Evolutionary conservation across 208 protist species (phyloP), one percentile per base, ranked within the genome.

Genomic region (Eutreptiella sp.): DNA sequence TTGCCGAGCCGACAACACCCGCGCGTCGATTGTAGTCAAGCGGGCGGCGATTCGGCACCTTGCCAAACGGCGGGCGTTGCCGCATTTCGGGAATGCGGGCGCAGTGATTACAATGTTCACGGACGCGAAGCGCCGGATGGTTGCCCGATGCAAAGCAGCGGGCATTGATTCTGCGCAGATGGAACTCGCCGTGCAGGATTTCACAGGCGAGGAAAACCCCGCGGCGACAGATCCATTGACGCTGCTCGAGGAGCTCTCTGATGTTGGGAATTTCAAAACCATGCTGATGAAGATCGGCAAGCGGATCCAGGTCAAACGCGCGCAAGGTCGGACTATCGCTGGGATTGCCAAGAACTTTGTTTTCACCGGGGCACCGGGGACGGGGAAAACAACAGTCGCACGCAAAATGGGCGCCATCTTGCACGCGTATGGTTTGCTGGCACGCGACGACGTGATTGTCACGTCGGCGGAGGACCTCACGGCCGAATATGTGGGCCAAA

Each of bases 371-470:
- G 23, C 11, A 9, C 54, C 54, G 16, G 54, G 54, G 7, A 62
- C 33, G n/a, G 54, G 54, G 50, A 62, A 62, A 26, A 62, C 54
- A 28, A 62, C 54, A 33, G 42, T 59, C 16, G 54, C 54, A n/a
- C 7, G 19, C 19, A 35, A 11, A 9, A 63, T 63, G 11, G 54
- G 50, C 11, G 11, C 26, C 28, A 9, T 59, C n/a, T 34, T 38
- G 28, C 16, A 11, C 9, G 53, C 21, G 21, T 24, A 62, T 7
- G 54, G 54, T 11, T 11, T 62, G 11, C 53, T 62, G 38, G 53
- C 46, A n/a, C 16, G 7, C n/a, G 42, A 7, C 9, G 54, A 62
- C n/a, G 42, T 62, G 19, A 9, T 38, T 16, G 19, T 42, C 46
- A 62, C 53, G 53, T 42, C 26, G 14, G 50, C 39, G 7, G 14